These are phyloP conservation scores for Lipomyces yamanashiensis DNA, from an alignment of 805 yeast genomes.

Conservation along the genomic window DNA sequence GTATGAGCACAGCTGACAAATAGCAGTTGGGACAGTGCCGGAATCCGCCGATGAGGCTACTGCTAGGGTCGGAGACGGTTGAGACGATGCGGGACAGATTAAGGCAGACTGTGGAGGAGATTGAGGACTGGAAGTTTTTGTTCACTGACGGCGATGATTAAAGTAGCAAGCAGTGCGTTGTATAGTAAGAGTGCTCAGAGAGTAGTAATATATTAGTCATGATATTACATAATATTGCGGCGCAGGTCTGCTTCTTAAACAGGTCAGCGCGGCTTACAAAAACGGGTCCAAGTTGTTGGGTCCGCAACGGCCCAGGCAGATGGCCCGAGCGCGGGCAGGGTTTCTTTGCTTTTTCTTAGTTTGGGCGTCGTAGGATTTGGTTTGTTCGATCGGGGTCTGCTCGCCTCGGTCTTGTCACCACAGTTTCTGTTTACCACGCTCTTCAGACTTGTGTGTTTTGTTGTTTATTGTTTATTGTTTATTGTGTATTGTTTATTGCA, in stretches of 20 bases:
- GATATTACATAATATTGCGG: too few species aligned
- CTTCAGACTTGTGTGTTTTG: too few species aligned
- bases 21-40: constrained; percentile 32
- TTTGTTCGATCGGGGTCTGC: constrained; percentile 19
- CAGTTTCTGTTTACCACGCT: not conserved
- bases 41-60: constrained; percentile 42
- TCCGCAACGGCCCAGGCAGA: not conserved
- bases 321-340: constrained; percentile 8
- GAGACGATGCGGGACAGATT: constrained; percentile 41
- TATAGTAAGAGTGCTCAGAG: not conserved
- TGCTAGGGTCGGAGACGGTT: constrained; percentile 41
- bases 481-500: not conserved
- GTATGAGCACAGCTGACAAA: not conserved
- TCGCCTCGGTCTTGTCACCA: not conserved
- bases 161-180: not conserved
- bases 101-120: constrained; percentile 43
- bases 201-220: not conserved
- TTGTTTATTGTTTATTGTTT: not conserved
- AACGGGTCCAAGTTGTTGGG: not conserved
- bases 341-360: constrained; percentile 5
- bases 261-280: not conserved
- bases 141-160: constrained; percentile 35
- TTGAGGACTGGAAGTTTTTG: constrained; percentile 48
- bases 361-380: not conserved
- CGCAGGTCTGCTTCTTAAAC: not conserved